phyloP scores from a whole-genome alignment of 805 yeast species.

The Candida sphagnicola region DNA sequence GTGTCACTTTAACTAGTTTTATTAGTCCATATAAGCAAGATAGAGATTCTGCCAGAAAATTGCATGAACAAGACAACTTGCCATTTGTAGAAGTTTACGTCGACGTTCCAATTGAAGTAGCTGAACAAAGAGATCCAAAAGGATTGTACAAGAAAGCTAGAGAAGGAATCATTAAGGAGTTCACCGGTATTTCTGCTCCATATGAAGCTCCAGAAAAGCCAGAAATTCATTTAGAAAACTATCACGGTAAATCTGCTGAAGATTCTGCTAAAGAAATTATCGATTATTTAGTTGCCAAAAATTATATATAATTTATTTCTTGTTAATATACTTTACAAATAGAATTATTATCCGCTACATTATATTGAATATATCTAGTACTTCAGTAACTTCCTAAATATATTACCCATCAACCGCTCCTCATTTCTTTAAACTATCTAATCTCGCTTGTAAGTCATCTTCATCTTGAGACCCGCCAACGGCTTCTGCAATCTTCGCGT shows the following conservation, averaged over 20 bases:
- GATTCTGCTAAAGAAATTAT: constrained; percentile 73
- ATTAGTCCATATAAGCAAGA: constrained; percentile 88
- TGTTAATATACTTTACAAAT: neutral
- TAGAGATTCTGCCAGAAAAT: constrained; percentile 78
- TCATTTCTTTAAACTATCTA: constrained; percentile 73
- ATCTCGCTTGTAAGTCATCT: constrained; percentile 85
- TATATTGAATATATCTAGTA: too few relatives aligned
- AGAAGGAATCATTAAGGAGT: constrained; percentile 89
- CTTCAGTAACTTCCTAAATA: too few relatives aligned
- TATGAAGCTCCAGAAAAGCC: constrained; percentile 88
- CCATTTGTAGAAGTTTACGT: constrained; percentile 90
- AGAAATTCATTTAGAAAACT: constrained; percentile 77
- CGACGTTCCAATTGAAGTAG: constrained; percentile 91
- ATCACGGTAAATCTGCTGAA: constrained; percentile 62
- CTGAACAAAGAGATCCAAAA: constrained; percentile 96
- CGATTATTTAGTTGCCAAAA: constrained; percentile 58
- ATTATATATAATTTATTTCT: constrained; percentile 33
- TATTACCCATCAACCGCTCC: too few relatives aligned
- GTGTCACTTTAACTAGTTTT: constrained; percentile 84
- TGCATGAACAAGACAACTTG: constrained; percentile 69
- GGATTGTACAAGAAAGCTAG: constrained; percentile 96
- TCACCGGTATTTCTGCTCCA: constrained; percentile 95
- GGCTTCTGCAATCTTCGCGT: constrained; percentile 50
- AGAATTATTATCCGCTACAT: too few relatives aligned
- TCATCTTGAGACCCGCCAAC: constrained; percentile 49